These are phyloP conservation scores for Draba incana DNA, from an alignment of 345 rosid species.

Conservation along the genomic window DNA sequence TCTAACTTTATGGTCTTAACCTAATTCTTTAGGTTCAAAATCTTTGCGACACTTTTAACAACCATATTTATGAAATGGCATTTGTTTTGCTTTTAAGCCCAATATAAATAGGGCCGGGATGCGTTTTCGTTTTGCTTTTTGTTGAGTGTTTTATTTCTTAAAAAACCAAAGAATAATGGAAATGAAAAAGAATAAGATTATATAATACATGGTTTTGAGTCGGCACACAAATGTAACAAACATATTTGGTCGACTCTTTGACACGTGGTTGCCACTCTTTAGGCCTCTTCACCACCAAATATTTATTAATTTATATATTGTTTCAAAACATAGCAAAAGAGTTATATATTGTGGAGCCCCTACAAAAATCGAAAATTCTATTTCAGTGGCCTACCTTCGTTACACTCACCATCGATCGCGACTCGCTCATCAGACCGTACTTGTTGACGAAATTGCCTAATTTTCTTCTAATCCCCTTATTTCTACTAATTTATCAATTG, in stretches of 20 bases:
- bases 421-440: not conserved
- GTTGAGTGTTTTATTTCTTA: too few species aligned
- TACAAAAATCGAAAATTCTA: not conserved
- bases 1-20: too few species aligned
- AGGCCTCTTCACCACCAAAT: conserved; percentile 31
- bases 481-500: not conserved
- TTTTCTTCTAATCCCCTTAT: too few species aligned
- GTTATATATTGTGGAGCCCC: conserved; percentile 25
- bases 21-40: too few species aligned
- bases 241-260: conserved; percentile 19
- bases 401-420: too few species aligned
- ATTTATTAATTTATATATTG: not conserved
- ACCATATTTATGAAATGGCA: too few species aligned
- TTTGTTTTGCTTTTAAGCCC: too few species aligned
- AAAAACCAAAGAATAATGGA: too few species aligned
- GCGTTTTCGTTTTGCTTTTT: too few species aligned
- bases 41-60: too few species aligned
- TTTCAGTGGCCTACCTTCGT: not conserved
- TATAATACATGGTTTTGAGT: not conserved
- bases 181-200: too few species aligned
- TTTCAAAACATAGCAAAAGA: not conserved
- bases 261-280: conserved; percentile 39
- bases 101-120: too few species aligned
- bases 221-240: conserved; percentile 26
- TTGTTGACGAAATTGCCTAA: not conserved